These are phyloP conservation scores for Wallemia mellicola DNA, from an alignment of 1,284 basidiomycete genomes.

Conservation along the genomic window DNA sequence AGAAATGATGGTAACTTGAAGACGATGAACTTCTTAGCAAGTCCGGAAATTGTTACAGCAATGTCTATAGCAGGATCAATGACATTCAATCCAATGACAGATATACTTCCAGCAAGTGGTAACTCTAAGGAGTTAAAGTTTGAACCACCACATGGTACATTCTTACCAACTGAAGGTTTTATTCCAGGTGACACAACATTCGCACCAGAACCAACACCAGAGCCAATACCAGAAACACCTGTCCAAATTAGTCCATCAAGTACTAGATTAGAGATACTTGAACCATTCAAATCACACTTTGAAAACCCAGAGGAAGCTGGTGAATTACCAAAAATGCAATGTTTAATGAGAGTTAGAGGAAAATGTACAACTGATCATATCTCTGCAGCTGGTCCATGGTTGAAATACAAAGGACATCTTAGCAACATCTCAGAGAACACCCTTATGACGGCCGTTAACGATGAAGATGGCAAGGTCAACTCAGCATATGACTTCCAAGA, in stretches of 20 bases:
- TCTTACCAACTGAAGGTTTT: slow-evolving; percentile 61
- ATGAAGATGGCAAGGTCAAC: slow-evolving; percentile 72
- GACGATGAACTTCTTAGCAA: slow-evolving; percentile 96
- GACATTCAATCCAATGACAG: slow-evolving; percentile 77
- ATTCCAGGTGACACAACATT: slow-evolving; percentile 37
- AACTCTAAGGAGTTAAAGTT: slow-evolving; percentile 39
- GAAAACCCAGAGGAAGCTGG: slow-evolving; percentile 40
- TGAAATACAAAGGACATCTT: slow-evolving; percentile 84
- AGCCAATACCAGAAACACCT: slow-evolving; percentile 42
- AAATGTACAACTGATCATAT: slow-evolving; percentile 99
- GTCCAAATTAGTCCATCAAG: slow-evolving; percentile 53
- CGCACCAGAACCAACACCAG: slow-evolving; percentile 46
- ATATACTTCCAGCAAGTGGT: slow-evolving; percentile 35
- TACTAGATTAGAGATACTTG: slow-evolving; percentile 55
- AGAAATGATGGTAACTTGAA: slow-evolving; percentile 84
- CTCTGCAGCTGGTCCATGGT: slow-evolving; percentile 80
- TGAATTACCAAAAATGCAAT: slow-evolving; percentile 26
- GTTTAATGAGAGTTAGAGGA: slow-evolving; percentile 68
- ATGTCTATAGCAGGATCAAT: slow-evolving; percentile 87
- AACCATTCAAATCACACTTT: slow-evolving; percentile 64
- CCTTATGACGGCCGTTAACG: slow-evolving; percentile 51
- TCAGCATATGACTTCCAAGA: slow-evolving; percentile 42
- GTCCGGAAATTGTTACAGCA: slow-evolving; percentile 86
- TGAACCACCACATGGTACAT: slow-evolving; percentile 47
- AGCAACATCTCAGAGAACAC: slow-evolving; percentile 92